phyloP scores from a whole-genome alignment of 129 eudicot genomes.

The Erigeron canadensis region DNA sequence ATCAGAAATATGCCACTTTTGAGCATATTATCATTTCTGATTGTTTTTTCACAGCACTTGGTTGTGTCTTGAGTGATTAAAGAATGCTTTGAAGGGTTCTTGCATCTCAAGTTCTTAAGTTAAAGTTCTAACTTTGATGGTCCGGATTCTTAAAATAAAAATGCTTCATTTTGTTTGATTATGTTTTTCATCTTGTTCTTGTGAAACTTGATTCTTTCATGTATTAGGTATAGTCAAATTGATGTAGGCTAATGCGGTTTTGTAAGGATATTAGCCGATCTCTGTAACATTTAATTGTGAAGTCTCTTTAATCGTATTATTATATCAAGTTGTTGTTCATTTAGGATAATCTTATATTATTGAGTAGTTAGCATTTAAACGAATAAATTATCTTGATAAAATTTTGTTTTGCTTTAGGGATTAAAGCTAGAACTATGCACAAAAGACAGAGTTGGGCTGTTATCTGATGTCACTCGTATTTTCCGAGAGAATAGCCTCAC shows the following conservation, averaged over 20 bases:
- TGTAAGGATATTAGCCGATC: neutral
- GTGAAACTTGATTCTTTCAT: slow-evolving; percentile 18
- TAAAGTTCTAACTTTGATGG: neutral
- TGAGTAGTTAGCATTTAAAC: neutral
- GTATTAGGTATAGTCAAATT: neutral
- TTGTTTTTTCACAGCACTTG: neutral
- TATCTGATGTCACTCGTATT: slow-evolving; percentile 86
- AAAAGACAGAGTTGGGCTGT: slow-evolving; percentile 77
- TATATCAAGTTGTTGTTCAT: neutral
- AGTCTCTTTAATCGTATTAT: neutral
- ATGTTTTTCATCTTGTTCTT: slow-evolving; percentile 22
- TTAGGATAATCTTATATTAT: neutral
- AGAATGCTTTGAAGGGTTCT: slow-evolving; percentile 2
- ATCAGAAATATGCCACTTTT: slow-evolving; percentile 13
- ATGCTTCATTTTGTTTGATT: slow-evolving; percentile 17
- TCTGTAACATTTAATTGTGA: neutral
- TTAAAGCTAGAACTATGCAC: slow-evolving; percentile 95
- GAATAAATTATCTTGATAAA: neutral
- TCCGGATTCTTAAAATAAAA: slow-evolving; percentile 8
- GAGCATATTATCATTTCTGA: neutral
- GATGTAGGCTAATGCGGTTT: slow-evolving; percentile 4
- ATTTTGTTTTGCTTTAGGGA: slow-evolving; percentile 50
- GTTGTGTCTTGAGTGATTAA: slow-evolving; percentile 20
- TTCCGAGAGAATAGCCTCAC: slow-evolving; percentile 89
- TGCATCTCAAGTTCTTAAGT: neutral